These are phyloP conservation scores for Aspergillus sp. DNA, from an alignment of 2,329 filamentous ascomycete species.

Conservation along the genomic window DNA sequence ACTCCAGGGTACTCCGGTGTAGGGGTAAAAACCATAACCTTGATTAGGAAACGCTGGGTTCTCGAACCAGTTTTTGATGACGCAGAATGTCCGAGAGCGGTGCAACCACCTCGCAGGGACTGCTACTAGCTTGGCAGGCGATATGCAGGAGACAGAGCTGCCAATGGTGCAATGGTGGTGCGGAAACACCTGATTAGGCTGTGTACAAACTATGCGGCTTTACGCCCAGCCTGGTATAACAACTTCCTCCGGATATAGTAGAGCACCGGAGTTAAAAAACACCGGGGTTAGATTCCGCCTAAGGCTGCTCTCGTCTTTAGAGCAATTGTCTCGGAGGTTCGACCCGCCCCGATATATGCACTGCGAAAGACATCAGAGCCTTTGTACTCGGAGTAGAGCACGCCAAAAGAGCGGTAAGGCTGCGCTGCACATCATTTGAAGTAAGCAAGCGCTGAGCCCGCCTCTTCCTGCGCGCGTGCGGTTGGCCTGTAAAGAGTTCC, in stretches of 20 bases:
- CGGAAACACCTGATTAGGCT: background rate
- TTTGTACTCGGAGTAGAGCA: background rate
- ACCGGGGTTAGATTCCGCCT: background rate
- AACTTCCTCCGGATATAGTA: background rate
- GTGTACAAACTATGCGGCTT: background rate
- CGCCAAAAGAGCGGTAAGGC: slow-evolving; percentile 15
- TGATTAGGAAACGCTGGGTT: background rate
- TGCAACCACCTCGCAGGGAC: background rate
- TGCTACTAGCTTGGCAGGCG: background rate
- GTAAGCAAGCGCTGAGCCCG: slow-evolving; percentile 2
- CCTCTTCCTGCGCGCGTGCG: background rate
- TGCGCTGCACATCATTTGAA: slow-evolving; percentile 17
- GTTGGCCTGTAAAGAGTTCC: background rate
- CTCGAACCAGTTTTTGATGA: background rate
- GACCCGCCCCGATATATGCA: background rate
- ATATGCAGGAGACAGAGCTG: background rate
- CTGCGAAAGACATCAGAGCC: background rate
- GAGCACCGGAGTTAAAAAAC: background rate
- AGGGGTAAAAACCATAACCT: background rate
- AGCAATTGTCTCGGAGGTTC: too few species aligned
- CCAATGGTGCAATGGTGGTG: background rate
- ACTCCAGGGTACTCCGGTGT: background rate
- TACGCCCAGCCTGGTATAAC: background rate
- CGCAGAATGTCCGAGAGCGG: background rate
- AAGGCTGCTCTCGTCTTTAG: background rate